Evolutionary conservation across 768 basidiomycete genomes (phyloP).

Genomic region (Phanerodontia chrysosporium): DNA sequence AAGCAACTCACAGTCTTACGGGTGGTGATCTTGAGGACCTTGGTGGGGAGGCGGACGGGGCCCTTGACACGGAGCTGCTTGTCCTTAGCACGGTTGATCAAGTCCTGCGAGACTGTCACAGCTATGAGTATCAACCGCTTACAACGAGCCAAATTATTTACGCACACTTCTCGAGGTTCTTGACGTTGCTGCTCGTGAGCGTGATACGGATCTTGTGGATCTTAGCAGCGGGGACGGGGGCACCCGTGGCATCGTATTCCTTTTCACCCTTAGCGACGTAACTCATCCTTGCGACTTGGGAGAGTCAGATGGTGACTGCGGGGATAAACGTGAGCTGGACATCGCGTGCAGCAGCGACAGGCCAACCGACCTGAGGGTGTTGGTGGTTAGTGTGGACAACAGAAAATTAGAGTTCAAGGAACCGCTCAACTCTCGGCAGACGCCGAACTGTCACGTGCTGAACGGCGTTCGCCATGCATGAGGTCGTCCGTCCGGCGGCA

Average conservation of each 20-base stretch:
- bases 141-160: slow-evolving; percentile 8
- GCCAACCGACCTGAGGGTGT: slow-evolving; percentile 27
- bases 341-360: neutral
- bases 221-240: slow-evolving; percentile 80
- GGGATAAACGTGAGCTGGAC: neutral
- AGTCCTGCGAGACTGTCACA: slow-evolving; percentile 87
- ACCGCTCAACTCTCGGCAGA: slow-evolving; percentile 15
- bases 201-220: slow-evolving; percentile 99
- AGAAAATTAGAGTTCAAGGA: slow-evolving; percentile 31
- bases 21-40: slow-evolving; percentile 98
- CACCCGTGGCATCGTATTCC: slow-evolving; percentile 93
- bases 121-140: neutral
- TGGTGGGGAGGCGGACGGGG: slow-evolving; percentile 97
- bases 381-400: slow-evolving; percentile 23
- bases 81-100: slow-evolving; percentile 99
- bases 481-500: neutral
- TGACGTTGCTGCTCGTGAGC: slow-evolving; percentile 95
- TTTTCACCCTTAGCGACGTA: slow-evolving; percentile 99
- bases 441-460: slow-evolving; percentile 10
- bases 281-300: slow-evolving; percentile 63
- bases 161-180: slow-evolving; percentile 97
- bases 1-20: slow-evolving; percentile 82
- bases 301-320: slow-evolving; percentile 82
- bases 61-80: slow-evolving; percentile 99
- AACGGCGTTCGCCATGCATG: too few species aligned